Conservation (phyloP, 1,284 basidiomycete species). For the Lentinus polychrous region DNA sequence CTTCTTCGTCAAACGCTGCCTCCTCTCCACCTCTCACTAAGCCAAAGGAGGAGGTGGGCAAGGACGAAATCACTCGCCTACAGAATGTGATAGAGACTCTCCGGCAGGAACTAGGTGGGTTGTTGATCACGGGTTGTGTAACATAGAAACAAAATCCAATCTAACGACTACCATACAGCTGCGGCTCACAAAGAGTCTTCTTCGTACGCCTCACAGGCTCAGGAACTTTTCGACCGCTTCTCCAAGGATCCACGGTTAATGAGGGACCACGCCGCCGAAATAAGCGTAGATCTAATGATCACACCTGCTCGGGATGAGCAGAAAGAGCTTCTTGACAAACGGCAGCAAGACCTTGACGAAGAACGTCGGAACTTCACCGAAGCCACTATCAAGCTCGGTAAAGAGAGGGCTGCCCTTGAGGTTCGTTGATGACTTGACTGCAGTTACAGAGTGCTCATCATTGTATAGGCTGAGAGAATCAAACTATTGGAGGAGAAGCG, state of each 20-base stretch:
- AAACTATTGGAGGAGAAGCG: slow-evolving; percentile 63
- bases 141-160: background rate
- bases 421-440: slow-evolving; percentile 30
- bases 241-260: slow-evolving; percentile 31
- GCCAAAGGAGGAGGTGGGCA: slow-evolving; percentile 13
- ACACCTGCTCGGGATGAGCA: slow-evolving; percentile 46
- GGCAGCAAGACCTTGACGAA: slow-evolving; percentile 53
- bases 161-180: too few relatives aligned
- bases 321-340: slow-evolving; percentile 40
- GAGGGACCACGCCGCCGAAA: slow-evolving; percentile 23
- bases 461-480: slow-evolving; percentile 48
- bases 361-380: slow-evolving; percentile 65
- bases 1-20: slow-evolving; percentile 8
- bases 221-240: slow-evolving; percentile 46
- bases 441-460: background rate
- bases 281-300: slow-evolving; percentile 46
- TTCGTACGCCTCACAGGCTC: slow-evolving; percentile 31
- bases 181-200: slow-evolving; percentile 22
- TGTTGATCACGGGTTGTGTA: background rate
- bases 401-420: slow-evolving; percentile 64
- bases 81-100: slow-evolving; percentile 28
- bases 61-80: slow-evolving; percentile 17
- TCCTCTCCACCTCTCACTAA: too few relatives aligned
- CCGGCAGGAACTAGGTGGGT: slow-evolving; percentile 51
- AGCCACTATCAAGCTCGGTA: slow-evolving; percentile 53